Conservation (phyloP, 305 asterid genomes). For the Solanum hybrid region DNA sequence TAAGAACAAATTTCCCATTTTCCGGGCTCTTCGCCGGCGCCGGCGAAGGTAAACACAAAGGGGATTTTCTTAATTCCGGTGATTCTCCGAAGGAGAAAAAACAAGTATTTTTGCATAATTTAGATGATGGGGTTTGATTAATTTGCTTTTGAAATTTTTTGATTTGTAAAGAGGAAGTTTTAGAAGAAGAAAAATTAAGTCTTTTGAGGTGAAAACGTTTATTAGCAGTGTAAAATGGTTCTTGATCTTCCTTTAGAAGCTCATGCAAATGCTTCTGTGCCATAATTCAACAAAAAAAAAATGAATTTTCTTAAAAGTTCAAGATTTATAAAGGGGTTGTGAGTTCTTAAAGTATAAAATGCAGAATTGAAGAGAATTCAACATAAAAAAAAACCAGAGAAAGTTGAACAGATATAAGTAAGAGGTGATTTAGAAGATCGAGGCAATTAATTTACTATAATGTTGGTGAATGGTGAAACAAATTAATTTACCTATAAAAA, state of each 20-base stretch:
- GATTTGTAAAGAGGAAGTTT: neutral
- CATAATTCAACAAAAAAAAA: neutral
- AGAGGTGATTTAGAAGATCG: neutral
- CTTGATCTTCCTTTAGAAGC: slow-evolving; percentile 17
- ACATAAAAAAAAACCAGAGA: neutral
- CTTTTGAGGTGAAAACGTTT: neutral
- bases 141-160: slow-evolving; percentile 3
- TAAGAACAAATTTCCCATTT: neutral
- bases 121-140: neutral
- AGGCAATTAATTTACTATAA: neutral
- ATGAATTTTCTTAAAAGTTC: neutral
- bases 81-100: slow-evolving; percentile 6
- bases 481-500: neutral
- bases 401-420: neutral
- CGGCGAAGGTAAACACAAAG: neutral
- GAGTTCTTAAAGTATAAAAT: neutral
- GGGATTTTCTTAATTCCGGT: neutral
- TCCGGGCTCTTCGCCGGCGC: neutral
- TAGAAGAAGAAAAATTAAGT: neutral
- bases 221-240: slow-evolving; percentile 11
- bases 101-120: slow-evolving; percentile 2
- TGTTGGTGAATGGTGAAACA: neutral
- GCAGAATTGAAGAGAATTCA: slow-evolving; percentile 4
- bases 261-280: slow-evolving; percentile 8
- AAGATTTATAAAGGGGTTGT: neutral